These are phyloP conservation scores for Sugiyamaella xylanicola DNA, from an alignment of 1,139 yeast genomes.

Conservation along the genomic window DNA sequence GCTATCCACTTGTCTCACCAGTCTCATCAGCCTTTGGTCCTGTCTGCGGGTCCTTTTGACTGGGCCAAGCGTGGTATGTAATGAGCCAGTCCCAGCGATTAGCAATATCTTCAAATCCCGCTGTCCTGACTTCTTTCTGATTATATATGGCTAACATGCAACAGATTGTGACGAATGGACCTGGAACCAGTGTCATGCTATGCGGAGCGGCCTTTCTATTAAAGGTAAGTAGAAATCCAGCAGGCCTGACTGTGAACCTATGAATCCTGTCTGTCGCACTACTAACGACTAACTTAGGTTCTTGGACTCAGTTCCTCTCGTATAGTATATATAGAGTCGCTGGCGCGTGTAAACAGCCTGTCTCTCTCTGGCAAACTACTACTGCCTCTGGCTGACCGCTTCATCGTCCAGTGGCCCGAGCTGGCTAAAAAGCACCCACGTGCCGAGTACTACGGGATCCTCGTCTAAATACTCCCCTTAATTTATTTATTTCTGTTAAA, in stretches of 20 bases:
- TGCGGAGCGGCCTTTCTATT: constrained; percentile 62
- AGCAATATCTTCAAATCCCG: no score
- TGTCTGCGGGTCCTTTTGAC: constrained; percentile 39
- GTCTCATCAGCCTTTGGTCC: constrained; percentile 41
- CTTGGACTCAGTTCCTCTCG: constrained; percentile 56
- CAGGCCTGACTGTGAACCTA: no score
- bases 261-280: background rate
- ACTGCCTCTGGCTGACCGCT: constrained; percentile 70
- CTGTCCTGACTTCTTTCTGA: no score
- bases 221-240: constrained; percentile 43
- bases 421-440: constrained; percentile 57
- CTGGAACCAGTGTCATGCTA: constrained; percentile 86
- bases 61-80: constrained; percentile 36
- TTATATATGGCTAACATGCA: constrained; percentile 26
- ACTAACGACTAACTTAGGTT: constrained; percentile 33
- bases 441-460: constrained; percentile 75
- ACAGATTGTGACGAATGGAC: constrained; percentile 78
- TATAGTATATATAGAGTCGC: constrained; percentile 71
- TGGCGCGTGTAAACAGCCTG: constrained; percentile 66
- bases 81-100: no score
- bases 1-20: constrained; percentile 55
- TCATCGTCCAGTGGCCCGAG: constrained; percentile 89
- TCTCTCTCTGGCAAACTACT: constrained; percentile 77
- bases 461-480: constrained; percentile 48
- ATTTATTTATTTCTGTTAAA: no score